Evolutionary conservation across 345 rosid genomes (phyloP), one percentile per base, ranked within the genome.

Genomic region (Populus tremula): DNA sequence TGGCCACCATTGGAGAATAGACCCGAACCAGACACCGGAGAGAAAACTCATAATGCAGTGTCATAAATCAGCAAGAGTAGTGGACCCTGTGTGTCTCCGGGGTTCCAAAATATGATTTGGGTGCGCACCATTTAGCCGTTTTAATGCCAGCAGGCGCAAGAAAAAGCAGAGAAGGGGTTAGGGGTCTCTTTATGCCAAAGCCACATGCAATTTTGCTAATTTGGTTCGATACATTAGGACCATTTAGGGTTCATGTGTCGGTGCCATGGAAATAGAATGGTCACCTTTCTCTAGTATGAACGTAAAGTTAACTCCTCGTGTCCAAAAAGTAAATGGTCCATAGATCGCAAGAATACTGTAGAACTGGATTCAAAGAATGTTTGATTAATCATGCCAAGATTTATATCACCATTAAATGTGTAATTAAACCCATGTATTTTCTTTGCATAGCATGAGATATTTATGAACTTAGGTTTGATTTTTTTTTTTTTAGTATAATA

Each of bases 1-100:
- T 79, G 75, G 77, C 83, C 76, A 35, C 72, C 7, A 78, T 69
- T 72, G 71, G 72, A 74, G 54, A n/a, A 13, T 31, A 72, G 86
- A 80, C 78, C 79, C 82, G 69, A 47, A 13, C 74, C 79, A 73
- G 74, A 76, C 82, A 76, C 27, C 18, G 45, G 23, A 21, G 64
- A 56, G 39, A 63, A 78, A 53, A 9, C 39, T 74, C 33, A 73
- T 78, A 41, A 76, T 77, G 70, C 18, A 23, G 62, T 39, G 74
- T 72, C 78, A 76, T 29, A 27, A 8, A 76, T 75, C 73, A 67
- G 21, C 77, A 29, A 64, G 62, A 62, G 31, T 27, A 5, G 77
- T 80, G 84, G 84, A 53, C 77, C 85, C 80, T 54, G 5, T 2
- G 31, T 64, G 81, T 66, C 31, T 8, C 31, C 2, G 4, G 6